Percentiles rank a stretch among this genome's conserved stretches.
Evolutionary conservation across 148 eudicot species (phyloP).

Genomic region (Amaranthus palmeri): DNA sequence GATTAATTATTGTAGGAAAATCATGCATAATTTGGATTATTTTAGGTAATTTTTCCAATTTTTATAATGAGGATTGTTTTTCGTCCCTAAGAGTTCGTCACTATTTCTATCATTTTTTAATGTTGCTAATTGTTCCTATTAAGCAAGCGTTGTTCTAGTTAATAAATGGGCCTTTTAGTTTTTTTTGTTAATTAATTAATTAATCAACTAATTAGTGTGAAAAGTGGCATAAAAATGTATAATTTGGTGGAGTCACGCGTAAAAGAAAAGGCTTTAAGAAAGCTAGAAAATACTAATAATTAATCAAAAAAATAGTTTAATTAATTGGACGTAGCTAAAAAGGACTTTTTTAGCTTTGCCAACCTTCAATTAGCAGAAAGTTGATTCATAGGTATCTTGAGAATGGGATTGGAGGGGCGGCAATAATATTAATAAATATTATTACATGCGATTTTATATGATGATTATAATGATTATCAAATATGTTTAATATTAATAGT

Average conservation of each 20-base stretch:
- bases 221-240: conserved; percentile 19
- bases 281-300: background rate
- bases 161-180: background rate
- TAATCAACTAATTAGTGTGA: conserved; percentile 9
- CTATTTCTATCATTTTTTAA: too few relatives aligned
- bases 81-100: too few relatives aligned
- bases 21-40: too few relatives aligned
- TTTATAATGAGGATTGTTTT: too few relatives aligned
- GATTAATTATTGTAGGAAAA: too few relatives aligned
- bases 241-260: conserved; percentile 31
- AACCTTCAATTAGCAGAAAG: conserved; percentile 24
- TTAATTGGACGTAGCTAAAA: conserved; percentile 18
- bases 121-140: background rate
- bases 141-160: conserved; percentile 15
- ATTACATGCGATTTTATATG: background rate
- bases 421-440: conserved; percentile 2
- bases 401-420: conserved; percentile 22
- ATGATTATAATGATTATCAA: conserved; percentile 14
- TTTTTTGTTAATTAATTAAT: background rate
- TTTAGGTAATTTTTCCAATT: too few relatives aligned
- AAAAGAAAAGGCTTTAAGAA: conserved; percentile 13
- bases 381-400: conserved; percentile 21
- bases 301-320: background rate
- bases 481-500: background rate
- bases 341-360: conserved; percentile 25